phyloP scores from a whole-genome alignment of 768 basidiomycete genomes.

The Lactarius trivialis region DNA sequence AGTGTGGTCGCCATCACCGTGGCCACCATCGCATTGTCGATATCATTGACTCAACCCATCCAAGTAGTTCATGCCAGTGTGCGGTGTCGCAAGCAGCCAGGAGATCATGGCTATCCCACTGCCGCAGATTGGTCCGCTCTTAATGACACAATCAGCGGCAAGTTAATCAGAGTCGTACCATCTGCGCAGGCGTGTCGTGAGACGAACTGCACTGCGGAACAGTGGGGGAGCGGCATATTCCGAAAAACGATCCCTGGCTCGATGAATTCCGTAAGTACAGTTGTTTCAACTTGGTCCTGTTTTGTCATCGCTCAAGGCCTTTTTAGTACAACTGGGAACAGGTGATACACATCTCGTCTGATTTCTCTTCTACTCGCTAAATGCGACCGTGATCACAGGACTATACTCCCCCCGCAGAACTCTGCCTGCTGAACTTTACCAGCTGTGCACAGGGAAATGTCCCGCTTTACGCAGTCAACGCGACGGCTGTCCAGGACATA shows the following conservation, averaged over 20 bases:
- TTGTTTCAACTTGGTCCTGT: not conserved
- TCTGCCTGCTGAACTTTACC: constrained; percentile 16
- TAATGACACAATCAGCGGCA: constrained; percentile 10
- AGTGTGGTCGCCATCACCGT: too few species aligned
- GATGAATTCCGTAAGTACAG: constrained; percentile 17
- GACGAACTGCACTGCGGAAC: constrained; percentile 12
- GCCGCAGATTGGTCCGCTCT: constrained; percentile 13
- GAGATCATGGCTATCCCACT: constrained; percentile 14
- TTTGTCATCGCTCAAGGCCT: not conserved
- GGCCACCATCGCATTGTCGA: not conserved
- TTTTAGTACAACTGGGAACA: constrained; percentile 23
- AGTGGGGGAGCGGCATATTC: constrained; percentile 18
- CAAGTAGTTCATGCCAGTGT: not conserved
- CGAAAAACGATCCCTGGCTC: constrained; percentile 19
- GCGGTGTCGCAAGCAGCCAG: constrained; percentile 22
- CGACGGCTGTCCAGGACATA: constrained; percentile 11
- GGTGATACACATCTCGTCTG: not conserved
- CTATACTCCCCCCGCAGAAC: constrained; percentile 5
- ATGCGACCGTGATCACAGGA: not conserved
- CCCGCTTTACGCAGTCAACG: constrained; percentile 21
- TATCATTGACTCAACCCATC: not conserved
- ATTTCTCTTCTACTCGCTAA: not conserved
- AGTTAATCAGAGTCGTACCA: constrained; percentile 13
- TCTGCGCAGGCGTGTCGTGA: constrained; percentile 11
- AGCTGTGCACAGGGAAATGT: constrained; percentile 18